A percentile compares a stretch with the other conserved stretches of the same genome.
These are phyloP conservation scores for Simmondsia chinensis DNA, from an alignment of 148 eudicot genomes.

Conservation along the genomic window DNA sequence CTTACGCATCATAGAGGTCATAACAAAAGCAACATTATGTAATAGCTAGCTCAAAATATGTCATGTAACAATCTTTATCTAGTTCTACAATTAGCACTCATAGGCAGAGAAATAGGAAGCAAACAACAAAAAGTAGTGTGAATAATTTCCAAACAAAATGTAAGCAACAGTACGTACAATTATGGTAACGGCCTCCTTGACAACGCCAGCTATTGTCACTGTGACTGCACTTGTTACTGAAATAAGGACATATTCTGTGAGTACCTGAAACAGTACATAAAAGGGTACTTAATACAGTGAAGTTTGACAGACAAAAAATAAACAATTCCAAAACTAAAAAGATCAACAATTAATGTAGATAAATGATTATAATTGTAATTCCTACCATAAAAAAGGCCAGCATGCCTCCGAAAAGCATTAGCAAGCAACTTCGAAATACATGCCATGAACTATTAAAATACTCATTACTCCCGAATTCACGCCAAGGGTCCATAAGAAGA, in stretches of 20 bases:
- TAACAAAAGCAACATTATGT: too few relatives aligned
- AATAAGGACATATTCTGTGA: constrained; percentile 81
- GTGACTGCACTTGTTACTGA: constrained; percentile 98
- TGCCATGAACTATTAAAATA: constrained; percentile 80
- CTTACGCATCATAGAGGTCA: too few relatives aligned
- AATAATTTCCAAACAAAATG: too few relatives aligned
- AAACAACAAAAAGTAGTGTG: too few relatives aligned
- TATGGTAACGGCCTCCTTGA: constrained; percentile 96
- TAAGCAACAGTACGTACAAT: constrained; percentile 36
- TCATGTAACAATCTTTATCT: too few relatives aligned
- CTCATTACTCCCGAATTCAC: constrained; percentile 45
- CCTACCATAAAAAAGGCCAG: constrained; percentile 92
- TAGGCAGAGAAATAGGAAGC: too few relatives aligned
- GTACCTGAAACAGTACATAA: constrained; percentile 45
- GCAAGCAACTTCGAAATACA: constrained; percentile 60
- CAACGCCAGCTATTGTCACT: constrained; percentile 93
- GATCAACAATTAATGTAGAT: too few relatives aligned
- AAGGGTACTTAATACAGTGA: background rate
- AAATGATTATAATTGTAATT: too few relatives aligned
- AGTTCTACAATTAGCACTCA: too few relatives aligned
- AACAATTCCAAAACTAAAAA: background rate
- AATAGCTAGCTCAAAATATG: too few relatives aligned
- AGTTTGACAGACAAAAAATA: background rate
- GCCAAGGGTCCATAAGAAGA: constrained; percentile 82
- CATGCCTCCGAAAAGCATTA: constrained; percentile 95